A percentile compares a stretch with the other conserved stretches of the same genome.
These are phyloP conservation scores for Fistulifera solaris DNA, from an alignment of 108 stramenopile genomes.

Conservation along the genomic window DNA sequence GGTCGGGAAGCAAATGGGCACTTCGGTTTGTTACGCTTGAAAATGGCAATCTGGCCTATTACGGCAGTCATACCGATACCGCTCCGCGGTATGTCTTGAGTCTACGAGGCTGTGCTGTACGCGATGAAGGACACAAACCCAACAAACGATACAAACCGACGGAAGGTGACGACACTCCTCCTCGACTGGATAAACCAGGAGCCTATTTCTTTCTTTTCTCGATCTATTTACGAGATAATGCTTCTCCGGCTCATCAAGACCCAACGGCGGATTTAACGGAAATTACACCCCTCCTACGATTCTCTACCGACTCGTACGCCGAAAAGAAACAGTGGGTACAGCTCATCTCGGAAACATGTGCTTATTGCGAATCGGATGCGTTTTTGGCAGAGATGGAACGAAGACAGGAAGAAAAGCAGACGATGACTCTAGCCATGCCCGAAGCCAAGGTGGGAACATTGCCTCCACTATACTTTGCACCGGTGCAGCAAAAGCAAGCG, in stretches of 20 bases:
- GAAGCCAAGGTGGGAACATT: constrained; percentile 32
- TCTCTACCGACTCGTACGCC: constrained; percentile 56
- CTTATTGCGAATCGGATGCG: constrained; percentile 61
- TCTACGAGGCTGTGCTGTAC: constrained; percentile 68
- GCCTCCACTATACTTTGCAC: constrained; percentile 40
- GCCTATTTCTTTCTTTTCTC: constrained; percentile 78
- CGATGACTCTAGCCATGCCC: constrained; percentile 30
- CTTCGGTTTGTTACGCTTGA: constrained; percentile 58
- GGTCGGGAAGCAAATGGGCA: constrained; percentile 74
- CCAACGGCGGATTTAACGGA: constrained; percentile 30
- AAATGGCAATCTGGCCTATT: constrained; percentile 53
- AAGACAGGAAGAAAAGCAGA: constrained; percentile 19
- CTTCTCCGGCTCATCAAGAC: constrained; percentile 11
- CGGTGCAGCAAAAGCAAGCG: constrained; percentile 13
- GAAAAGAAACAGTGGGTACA: constrained; percentile 72
- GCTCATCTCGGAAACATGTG: constrained; percentile 56
- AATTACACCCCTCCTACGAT: constrained; percentile 66
- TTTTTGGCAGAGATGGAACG: constrained; percentile 31
- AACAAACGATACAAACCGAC: constrained; percentile 30
- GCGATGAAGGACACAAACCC: constrained; percentile 68
- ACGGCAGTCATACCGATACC: constrained; percentile 37
- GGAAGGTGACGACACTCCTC: constrained; percentile 7
- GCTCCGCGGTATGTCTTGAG: constrained; percentile 52
- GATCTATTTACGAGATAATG: constrained; percentile 41
- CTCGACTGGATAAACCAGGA: constrained; percentile 35